A percentile compares a stretch with the other conserved stretches of the same genome.
phyloP scores from a whole-genome alignment of 1,284 basidiomycete species.

The Rhodofomes roseus region DNA sequence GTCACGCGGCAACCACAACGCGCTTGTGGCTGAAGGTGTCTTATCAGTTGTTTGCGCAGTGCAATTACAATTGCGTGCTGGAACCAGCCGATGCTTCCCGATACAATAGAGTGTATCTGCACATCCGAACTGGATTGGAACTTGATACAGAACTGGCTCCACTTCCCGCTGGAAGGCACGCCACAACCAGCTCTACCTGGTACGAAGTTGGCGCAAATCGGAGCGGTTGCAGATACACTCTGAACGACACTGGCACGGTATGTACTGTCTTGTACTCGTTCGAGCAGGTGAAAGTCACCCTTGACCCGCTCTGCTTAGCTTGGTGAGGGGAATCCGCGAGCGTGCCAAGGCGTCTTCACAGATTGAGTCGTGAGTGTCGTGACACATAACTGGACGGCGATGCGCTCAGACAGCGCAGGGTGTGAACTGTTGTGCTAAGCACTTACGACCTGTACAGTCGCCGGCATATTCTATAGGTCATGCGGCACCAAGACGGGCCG shows the following conservation, averaged over 20 bases:
- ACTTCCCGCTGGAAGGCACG: no score
- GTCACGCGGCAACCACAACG: background rate
- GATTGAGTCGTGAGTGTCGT: background rate
- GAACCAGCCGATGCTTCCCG: background rate
- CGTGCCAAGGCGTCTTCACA: background rate
- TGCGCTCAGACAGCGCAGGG: background rate
- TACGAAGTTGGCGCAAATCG: no score
- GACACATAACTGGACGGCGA: background rate
- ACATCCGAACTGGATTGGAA: no score
- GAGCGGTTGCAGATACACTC: no score
- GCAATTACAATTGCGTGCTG: no score
- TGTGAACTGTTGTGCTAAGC: background rate
- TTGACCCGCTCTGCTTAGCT: background rate
- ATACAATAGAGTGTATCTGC: no score
- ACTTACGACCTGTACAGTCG: background rate
- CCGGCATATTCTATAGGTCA: background rate
- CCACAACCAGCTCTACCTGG: no score
- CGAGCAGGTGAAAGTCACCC: background rate
- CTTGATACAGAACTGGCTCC: no score
- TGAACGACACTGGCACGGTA: background rate
- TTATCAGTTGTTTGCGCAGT: no score
- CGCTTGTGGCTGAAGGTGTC: background rate
- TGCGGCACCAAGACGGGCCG: background rate
- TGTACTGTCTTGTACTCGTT: background rate
- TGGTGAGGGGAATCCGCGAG: background rate